phyloP scores from a whole-genome alignment of 208 protist genomes.

The Leishmania major region DNA sequence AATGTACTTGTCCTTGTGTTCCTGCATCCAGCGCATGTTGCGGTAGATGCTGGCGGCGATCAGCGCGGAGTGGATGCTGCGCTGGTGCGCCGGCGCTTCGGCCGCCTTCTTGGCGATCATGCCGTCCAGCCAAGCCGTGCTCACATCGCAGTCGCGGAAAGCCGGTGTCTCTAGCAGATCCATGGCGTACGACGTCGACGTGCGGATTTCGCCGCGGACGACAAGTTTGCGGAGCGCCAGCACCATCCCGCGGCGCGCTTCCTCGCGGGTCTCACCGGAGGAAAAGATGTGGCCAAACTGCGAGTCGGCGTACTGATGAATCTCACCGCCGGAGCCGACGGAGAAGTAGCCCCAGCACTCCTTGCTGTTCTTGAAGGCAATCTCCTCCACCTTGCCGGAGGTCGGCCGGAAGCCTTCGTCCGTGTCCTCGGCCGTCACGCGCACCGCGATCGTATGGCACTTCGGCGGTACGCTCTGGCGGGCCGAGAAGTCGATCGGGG shows the following conservation, averaged over 20 bases:
- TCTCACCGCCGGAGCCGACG: conserved; percentile 80
- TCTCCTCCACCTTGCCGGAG: conserved; percentile 93
- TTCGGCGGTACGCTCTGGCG: conserved; percentile 54
- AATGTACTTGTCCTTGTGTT: conserved; percentile 70
- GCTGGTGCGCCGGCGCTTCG: conserved; percentile 47
- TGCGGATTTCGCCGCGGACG: conserved; percentile 96
- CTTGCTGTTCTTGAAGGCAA: conserved; percentile 95
- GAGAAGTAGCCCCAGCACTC: conserved; percentile 99
- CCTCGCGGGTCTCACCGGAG: conserved; percentile 92
- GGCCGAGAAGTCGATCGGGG: conserved; percentile 90
- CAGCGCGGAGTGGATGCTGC: conserved; percentile 71
- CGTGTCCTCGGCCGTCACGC: conserved; percentile 98
- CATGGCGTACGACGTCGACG: conserved; percentile 94
- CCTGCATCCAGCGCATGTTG: conserved; percentile 43
- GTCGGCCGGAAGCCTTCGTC: conserved; percentile 97
- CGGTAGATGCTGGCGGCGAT: conserved; percentile 77
- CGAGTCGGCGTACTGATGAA: conserved; percentile 96
- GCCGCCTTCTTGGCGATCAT: conserved; percentile 69
- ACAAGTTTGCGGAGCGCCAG: conserved; percentile 94
- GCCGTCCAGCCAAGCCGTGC: conserved; percentile 88
- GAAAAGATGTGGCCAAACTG: conserved; percentile 99
- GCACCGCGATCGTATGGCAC: conserved; percentile 96
- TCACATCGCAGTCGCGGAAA: conserved; percentile 81
- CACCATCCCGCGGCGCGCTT: conserved; percentile 92
- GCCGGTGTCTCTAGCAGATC: conserved; percentile 85